Percentiles rank a stretch among this genome's conserved stretches.
phyloP scores from a whole-genome alignment of 108 stramenopile species.

The Halocafeteria seosinensis region DNA sequence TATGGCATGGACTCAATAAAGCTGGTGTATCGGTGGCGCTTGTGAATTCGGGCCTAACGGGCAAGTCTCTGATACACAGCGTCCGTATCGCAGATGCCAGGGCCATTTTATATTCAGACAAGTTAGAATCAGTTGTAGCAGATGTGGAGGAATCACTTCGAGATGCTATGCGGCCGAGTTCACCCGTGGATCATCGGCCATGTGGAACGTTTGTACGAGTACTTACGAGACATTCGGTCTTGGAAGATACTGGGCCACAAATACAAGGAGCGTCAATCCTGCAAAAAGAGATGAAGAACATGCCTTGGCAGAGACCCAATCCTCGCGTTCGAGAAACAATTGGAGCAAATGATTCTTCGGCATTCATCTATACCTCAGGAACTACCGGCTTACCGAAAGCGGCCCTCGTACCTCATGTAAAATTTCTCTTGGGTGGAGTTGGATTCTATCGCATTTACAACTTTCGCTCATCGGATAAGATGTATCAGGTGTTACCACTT shows the following conservation, averaged over 20 bases:
- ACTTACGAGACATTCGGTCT: too few relatives aligned
- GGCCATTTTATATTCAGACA: constrained; percentile 15
- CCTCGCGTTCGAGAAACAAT: neutral
- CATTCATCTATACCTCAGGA: constrained; percentile 20
- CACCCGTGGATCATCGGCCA: too few relatives aligned
- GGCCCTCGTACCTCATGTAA: constrained; percentile 16
- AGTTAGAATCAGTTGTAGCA: neutral
- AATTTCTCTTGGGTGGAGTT: constrained; percentile 7
- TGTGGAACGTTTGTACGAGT: neutral
- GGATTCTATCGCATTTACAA: neutral
- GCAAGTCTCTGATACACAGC: constrained; percentile 15
- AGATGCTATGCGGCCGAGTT: neutral
- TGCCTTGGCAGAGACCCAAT: neutral
- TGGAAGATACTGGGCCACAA: neutral
- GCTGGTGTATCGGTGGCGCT: constrained; percentile 17
- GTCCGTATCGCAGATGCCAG: constrained; percentile 7
- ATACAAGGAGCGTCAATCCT: neutral
- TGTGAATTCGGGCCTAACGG: constrained; percentile 17
- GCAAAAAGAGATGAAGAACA: too few relatives aligned
- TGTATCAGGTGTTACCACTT: constrained; percentile 35
- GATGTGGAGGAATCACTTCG: neutral
- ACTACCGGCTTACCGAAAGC: constrained; percentile 41
- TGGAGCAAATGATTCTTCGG: constrained; percentile 1
- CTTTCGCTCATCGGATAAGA: constrained; percentile 5
- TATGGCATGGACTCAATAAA: constrained; percentile 24